A percentile compares a stretch with the other conserved stretches of the same genome.
phyloP scores from a whole-genome alignment of 2,329 filamentous ascomycete species.

The Aspergillus alliaceus region DNA sequence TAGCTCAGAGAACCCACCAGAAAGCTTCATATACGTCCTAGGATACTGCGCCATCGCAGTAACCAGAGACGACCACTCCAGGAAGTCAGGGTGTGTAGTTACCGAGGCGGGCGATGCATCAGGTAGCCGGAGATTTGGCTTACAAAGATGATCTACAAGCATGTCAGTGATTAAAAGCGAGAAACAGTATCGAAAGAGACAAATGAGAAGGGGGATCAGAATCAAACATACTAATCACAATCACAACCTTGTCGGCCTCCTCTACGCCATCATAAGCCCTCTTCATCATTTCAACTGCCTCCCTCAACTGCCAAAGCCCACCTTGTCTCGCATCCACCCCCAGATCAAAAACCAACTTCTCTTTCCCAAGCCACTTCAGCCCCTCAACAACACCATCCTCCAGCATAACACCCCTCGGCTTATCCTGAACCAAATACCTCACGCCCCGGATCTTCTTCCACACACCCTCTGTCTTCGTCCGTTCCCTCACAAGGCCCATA shows the following conservation, averaged over 20 bases:
- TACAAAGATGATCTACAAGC: constrained; percentile 77
- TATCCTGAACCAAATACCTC: constrained; percentile 79
- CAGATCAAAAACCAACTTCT: constrained; percentile 73
- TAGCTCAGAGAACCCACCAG: constrained; percentile 80
- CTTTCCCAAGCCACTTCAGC: constrained; percentile 63
- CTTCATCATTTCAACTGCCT: constrained; percentile 69
- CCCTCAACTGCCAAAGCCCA: constrained; percentile 71
- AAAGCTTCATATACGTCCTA: constrained; percentile 86
- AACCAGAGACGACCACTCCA: constrained; percentile 69
- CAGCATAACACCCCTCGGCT: constrained; percentile 66
- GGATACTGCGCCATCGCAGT: constrained; percentile 64
- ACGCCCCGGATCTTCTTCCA: constrained; percentile 75
- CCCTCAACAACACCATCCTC: constrained; percentile 63
- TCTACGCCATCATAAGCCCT: constrained; percentile 62
- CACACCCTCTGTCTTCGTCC: constrained; percentile 56
- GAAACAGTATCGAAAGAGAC: neutral
- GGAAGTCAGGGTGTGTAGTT: constrained; percentile 55
- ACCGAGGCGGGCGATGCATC: constrained; percentile 48
- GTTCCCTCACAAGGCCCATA: constrained; percentile 58
- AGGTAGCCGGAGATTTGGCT: constrained; percentile 69
- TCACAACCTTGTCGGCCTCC: constrained; percentile 57
- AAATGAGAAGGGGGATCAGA: neutral
- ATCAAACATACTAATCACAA: constrained; percentile 56
- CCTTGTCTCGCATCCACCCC: constrained; percentile 79
- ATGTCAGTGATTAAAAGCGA: constrained; percentile 11